Base-by-base conservation (phyloP, 2,329 filamentous ascomycete species). In the Paecilomyces formosus region DNA sequence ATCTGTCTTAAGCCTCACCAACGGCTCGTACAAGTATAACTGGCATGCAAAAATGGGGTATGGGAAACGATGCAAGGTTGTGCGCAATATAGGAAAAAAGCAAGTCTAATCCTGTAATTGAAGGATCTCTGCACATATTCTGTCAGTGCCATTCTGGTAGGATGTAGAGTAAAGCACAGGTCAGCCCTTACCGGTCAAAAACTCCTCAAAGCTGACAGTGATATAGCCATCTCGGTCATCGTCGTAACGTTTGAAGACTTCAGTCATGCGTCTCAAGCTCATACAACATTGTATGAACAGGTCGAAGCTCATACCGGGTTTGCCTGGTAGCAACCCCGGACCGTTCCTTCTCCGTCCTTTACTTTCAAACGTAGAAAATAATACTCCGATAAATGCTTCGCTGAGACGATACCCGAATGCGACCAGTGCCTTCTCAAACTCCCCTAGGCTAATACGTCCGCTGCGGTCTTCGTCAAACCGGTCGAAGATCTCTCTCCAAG, bases 181-280 rank as follows among this genome's bases (percentile, higher is more conserved):
- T 13, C 8, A 49, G 12, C 55, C 68, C 76, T 66, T 66, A 79
- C 78, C 88, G 39, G 85, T 87, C 70, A 92, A 76, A 72, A 92
- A 92, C 68, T 92, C 88, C 77, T 92, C 88, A 68, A 92, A 92
- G 71, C 87, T 90, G 57, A 92, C 76, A 3, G 88, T 92, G 66
- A 92, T 90, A 73, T 92, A 97, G 1, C 94, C 94, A 76, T 97
- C 94, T 50, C 94, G 85, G 74, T 99, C 94, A 68, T 96, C 90
- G 67, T 99, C 94, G 74, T 97, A 99, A 76, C 92, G 93, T 82
- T 99, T 99, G 74, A 99, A 99, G 28, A 96, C 92, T 74, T 99
- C 94, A 60, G 94, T 99, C 93, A 99, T 97, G 66, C 94, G 85
- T 83, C 97, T 97, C 68, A 99, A 81, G 67, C 87, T 92, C 71